Evolutionary conservation across 169 alveolate genomes (phyloP), one percentile per base, ranked within the genome.

Genomic region (Fabrea salina): DNA sequence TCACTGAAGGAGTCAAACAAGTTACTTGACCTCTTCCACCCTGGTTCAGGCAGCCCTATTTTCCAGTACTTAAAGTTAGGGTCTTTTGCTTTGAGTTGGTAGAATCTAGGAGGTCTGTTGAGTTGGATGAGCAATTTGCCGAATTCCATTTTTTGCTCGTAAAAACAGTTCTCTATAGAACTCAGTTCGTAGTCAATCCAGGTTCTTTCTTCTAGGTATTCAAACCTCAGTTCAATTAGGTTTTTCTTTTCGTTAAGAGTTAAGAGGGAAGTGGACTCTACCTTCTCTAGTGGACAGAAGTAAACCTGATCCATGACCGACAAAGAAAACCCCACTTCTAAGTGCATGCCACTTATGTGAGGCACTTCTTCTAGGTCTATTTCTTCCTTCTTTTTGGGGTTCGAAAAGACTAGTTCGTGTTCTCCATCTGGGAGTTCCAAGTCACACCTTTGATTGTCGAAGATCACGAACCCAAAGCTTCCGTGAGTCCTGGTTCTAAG

Each of bases 91-190:
- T 2, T 33, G 2, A 16, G 19, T 37, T 33, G 35, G 30, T 37
- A 64, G 25, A 64, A 19, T 41, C 39, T 33, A 37, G 75, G 75
- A 35, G 75, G 75, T 40, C 39, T 19, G n/a, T 32, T 64, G 57
- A 33, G 30, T 30, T 41, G 49, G 0, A 64, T 64, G 30, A 64
- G 41, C 2, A 41, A 51, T 64, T n/a, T 33, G 41, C n/a, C 35
- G 19, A 19, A 30, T 16, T 25, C 54, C 1, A 19, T 1, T 64
- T 11, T n/a, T 19, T 32, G 13, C 27, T 39, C 6, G 11, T 56
- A 64, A 5, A 37, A 37, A 7, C 16, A 22, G 16, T 40, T 41
- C 16, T 19, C 30, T 22, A 64, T 64, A 37, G 16, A 19, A 8
- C 30, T 64, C 25, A 64, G 4, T 0, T 33, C 41, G 4, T 19